Base-by-base conservation (phyloP, 257 asterid genomes). In the Paulownia fortunei region DNA sequence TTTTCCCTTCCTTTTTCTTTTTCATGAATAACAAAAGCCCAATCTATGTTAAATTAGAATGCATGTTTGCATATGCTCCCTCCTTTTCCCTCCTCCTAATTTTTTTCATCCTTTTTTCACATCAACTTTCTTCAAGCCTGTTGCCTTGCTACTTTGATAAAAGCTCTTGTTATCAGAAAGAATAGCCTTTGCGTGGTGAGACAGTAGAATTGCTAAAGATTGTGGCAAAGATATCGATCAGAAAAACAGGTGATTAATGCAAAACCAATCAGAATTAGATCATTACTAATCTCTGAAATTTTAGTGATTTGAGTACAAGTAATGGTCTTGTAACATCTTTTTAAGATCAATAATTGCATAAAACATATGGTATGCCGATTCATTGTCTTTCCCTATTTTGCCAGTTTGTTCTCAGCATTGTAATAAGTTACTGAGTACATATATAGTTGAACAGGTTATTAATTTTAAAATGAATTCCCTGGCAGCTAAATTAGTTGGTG, bases 61-160 rank as follows among this genome's bases (percentile, higher is more conserved):
- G 61, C 27, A 44, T 59, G 59, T 78, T 73, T 80, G 73, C 86
- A 80, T 77, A 76, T 72, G 84, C 68, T 52, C 32, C 52, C 58
- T 44, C 32, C 67, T 62, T 39, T 44, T 55, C 34, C 24, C 5
- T 67, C 47, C 61, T 55, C n/a, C n/a, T 44, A 21, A 1, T 24
- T 39, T 49, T 24, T 56, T 8, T 37, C 11, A 19, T 30, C 44
- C 70, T 76, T 69, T 76, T 76, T 67, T 79, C 63, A 24, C 79
- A 21, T n/a, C n/a, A 72, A 67, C 82, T 77, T 77, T 77, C 37
- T 81, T 24, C 64, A 58, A 64, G 8, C 47, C n/a, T 72, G 30
- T 74, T 60, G 58, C 26, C 26, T 61, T 37, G 68, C 68, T 52
- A 4, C 39, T n/a, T 26, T 47, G 10, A 70, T 8, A n/a, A 18